phyloP scores from a whole-genome alignment of 352 stramenopile genomes.

The Elongisporangium anandrum region DNA sequence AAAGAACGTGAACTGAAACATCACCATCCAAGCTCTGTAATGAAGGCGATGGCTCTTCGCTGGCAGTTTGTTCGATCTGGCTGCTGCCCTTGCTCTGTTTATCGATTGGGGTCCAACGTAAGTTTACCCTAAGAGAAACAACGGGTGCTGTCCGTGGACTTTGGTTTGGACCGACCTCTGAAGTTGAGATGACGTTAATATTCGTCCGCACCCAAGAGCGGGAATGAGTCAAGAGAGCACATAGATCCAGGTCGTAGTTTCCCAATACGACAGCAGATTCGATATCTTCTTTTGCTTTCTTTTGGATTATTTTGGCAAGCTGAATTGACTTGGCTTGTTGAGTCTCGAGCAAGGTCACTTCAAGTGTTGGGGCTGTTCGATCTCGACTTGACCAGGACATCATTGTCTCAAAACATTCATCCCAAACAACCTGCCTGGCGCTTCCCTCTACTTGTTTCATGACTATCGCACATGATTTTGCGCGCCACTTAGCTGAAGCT shows the following conservation, averaged over 20 bases:
- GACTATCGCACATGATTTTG: background rate
- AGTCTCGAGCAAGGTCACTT: background rate
- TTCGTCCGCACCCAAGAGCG: background rate
- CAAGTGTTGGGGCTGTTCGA: background rate
- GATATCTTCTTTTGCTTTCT: background rate
- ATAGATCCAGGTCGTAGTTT: background rate
- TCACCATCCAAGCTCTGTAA: background rate
- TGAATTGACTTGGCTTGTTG: background rate
- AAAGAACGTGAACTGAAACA: background rate
- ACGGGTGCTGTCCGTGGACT: background rate
- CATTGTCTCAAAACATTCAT: background rate
- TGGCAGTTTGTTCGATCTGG: background rate
- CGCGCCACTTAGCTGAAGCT: background rate
- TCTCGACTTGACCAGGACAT: background rate
- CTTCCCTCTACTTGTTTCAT: background rate
- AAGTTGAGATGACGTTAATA: background rate
- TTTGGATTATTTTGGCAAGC: background rate
- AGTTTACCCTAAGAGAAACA: background rate
- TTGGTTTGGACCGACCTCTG: background rate
- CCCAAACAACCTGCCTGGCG: background rate
- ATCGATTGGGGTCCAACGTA: background rate
- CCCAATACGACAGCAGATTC: background rate
- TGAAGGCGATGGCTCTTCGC: background rate
- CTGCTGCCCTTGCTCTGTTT: background rate
- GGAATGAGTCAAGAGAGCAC: background rate